Evolutionary conservation across 2,329 filamentous ascomycete species (phyloP).

Genomic region (Paracoccidioides brasiliensis): DNA sequence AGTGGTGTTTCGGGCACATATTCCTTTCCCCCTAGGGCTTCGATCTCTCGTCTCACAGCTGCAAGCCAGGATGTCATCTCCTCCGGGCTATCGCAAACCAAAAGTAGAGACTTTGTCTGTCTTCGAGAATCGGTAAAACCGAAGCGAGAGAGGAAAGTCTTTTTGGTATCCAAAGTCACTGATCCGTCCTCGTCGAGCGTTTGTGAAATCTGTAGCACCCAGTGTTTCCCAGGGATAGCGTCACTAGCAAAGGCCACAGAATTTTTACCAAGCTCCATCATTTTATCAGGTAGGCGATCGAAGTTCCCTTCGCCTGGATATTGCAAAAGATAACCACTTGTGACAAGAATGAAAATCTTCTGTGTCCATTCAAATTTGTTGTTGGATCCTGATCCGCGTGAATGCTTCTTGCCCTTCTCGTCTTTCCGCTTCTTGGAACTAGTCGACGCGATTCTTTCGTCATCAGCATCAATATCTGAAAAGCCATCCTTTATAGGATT

Average conservation of each 20-base stretch:
- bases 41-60: conserved; percentile 34
- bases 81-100: conserved; percentile 32
- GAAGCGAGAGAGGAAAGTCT: conserved; percentile 28
- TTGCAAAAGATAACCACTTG: conserved; percentile 34
- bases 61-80: conserved; percentile 35
- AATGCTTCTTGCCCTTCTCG: conserved; percentile 24
- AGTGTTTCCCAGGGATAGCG: conserved; percentile 37
- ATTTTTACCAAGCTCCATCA: conserved; percentile 32
- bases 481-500: conserved; percentile 11
- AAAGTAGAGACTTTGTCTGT: conserved; percentile 28
- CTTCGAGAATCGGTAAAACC: conserved; percentile 24
- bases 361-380: conserved; percentile 29
- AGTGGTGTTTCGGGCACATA: conserved; percentile 25
- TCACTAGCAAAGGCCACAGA: conserved; percentile 39
- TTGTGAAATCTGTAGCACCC: conserved; percentile 36
- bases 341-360: conserved; percentile 35
- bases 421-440: conserved; percentile 21
- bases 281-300: conserved; percentile 35
- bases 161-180: conserved; percentile 18
- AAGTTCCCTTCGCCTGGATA: conserved; percentile 33
- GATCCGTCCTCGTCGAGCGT: conserved; percentile 20
- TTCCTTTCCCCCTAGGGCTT: conserved; percentile 33
- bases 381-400: conserved; percentile 24
- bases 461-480: conserved; percentile 6
- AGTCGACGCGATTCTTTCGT: conserved; percentile 9